Base-by-base conservation (phyloP, 768 basidiomycete genomes). In the Trametes elegans region DNA sequence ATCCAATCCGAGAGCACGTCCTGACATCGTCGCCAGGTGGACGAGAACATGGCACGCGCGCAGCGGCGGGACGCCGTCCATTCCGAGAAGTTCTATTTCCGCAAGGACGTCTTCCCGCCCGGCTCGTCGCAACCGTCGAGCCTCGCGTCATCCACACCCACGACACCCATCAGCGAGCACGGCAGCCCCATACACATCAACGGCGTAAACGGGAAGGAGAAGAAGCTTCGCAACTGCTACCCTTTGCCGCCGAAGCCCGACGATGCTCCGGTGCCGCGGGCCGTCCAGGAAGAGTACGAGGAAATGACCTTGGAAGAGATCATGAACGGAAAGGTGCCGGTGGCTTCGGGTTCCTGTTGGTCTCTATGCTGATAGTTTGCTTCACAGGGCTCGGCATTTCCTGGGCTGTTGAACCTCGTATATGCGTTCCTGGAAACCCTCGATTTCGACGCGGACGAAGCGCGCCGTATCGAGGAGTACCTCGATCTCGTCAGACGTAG, bases 221-320 rank as follows among this genome's bases (percentile, higher is more conserved):
- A 81, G 64, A 83, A 79, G 60, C 64, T 91, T 66, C 74, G 78
- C 31, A 92, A 90, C 62, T 90, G 88, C 67, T 92, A 87, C 66
- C 82, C 82, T 3, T 75, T 78, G 14, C 70, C 76, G 0, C 85
- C 85, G n/a, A 68, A 72, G 2, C 80, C 77, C 1, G 76, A 79
- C 39, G 69, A 77, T 35, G 84, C 78, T 9, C 58, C 66, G 14
- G 51, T 62, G 19, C 61, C 68, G 34, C 71, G 71, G 9, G 77
- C 81, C 0, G 75, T 93, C 6, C 82, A 87, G 32, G 84, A 91
- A 7, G 94, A 98, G 70, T 95, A 92, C 59, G 91, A 86, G 63
- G 92, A 96, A 68, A 94, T 96, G 87, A 82, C 88, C 0, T 80
- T 98, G 69, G 75, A 91, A 57, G 93, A 98, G 72, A 90, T 98